phyloP scores from a whole-genome alignment of 148 eudicot species.

The Camellia japonica region DNA sequence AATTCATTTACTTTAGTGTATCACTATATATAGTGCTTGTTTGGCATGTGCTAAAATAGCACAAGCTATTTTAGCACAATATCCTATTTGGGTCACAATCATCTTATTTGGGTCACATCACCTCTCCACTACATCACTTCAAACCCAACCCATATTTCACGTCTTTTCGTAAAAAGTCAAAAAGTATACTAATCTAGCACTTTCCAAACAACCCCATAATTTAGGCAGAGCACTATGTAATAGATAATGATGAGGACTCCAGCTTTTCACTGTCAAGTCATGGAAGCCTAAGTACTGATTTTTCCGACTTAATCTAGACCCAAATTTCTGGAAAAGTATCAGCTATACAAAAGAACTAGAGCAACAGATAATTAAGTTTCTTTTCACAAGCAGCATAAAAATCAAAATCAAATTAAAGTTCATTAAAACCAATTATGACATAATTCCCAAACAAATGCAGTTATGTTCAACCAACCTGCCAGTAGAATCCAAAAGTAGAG shows the following conservation, averaged over 20 bases:
- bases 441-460: slow-evolving; percentile 5
- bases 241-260: background rate
- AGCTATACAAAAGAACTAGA: background rate
- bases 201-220: background rate
- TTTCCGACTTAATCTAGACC: slow-evolving; percentile 4
- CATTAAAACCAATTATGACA: background rate
- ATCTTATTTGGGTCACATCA: too few species aligned
- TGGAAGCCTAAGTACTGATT: background rate
- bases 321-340: background rate
- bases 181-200: too few species aligned
- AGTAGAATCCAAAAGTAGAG: slow-evolving; percentile 80
- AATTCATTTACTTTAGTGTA: background rate
- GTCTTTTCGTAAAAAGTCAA: too few species aligned
- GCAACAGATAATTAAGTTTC: background rate
- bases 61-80: too few species aligned
- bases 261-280: background rate
- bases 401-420: background rate
- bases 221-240: background rate
- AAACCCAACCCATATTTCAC: too few species aligned
- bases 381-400: background rate
- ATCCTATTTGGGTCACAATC: too few species aligned
- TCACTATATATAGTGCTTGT: background rate
- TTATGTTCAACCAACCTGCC: slow-evolving; percentile 67
- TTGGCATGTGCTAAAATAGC: too few species aligned
- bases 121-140: too few species aligned